Evolutionary conservation across 768 basidiomycete genomes (phyloP).

Genomic region (Nevesoporus exiguus): DNA sequence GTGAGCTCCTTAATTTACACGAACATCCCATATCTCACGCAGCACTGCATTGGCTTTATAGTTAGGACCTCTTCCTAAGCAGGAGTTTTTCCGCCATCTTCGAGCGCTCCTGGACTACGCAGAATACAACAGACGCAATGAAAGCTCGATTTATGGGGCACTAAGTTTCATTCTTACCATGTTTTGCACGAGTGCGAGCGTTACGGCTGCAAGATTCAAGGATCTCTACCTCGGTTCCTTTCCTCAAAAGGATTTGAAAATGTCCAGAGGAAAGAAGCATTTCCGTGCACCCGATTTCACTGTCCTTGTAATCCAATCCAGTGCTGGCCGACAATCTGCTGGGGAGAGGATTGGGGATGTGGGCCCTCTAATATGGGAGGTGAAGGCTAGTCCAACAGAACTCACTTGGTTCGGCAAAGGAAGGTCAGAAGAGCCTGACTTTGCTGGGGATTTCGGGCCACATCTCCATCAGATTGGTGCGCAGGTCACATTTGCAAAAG

Average conservation of each 20-base stretch:
- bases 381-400: background rate
- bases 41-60: background rate
- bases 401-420: background rate
- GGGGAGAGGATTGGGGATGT: background rate
- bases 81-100: background rate
- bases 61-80: background rate
- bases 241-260: conserved; percentile 2
- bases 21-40: background rate
- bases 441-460: background rate
- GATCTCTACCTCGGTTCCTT: background rate
- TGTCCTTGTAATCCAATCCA: background rate
- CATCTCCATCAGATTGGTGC: background rate
- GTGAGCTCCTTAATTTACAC: too few relatives aligned
- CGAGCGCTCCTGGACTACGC: background rate
- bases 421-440: background rate
- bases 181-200: background rate
- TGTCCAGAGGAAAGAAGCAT: background rate
- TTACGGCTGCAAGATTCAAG: background rate
- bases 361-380: background rate
- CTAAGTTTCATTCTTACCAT: background rate
- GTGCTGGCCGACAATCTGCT: background rate
- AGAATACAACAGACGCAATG: background rate
- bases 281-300: background rate
- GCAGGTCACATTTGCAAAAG: background rate
- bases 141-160: conserved; percentile 1